Evolutionary conservation across 306 rosid species (phyloP), one percentile per base, ranked within the genome.

Genomic region (Glycine soja): DNA sequence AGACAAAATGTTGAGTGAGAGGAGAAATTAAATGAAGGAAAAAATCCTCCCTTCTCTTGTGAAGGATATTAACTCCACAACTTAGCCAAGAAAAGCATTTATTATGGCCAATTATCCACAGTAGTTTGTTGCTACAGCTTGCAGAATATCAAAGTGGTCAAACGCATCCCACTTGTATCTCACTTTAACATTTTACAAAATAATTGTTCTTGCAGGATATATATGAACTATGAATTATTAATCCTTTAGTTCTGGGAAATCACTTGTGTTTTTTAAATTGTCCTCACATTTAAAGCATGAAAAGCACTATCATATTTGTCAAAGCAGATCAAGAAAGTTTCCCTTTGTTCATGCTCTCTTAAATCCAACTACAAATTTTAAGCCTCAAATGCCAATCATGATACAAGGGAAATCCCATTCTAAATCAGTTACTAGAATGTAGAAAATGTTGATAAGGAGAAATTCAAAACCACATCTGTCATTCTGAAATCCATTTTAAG

Each of bases 141-240:
- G 46, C 46, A 42, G 46, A 42, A 42, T 42, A 42, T 42, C 46
- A 42, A 42, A 42, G 2, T 42, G 46, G 46, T 42, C 46, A 42
- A 42, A 42, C 47, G 36, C 62, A 76, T 47, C 81, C 6, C 34
- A 45, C 59, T 13, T 58, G 30, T 50, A 50, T 45, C 65, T 30
- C 14, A 19, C 74, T 2, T 58, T 19, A 53, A 63, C 13, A 48
- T 43, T 79, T 78, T 9, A 68, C 59, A 68, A 30, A 38, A 38
- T 38, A 24, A 24, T 38, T 38, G 43, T 79, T 71, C 40, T 30
- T n/a, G 7, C 52, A 46, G 30, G 30, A 59, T 14, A 56, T 16
- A 15, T 15, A 3, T 79, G 16, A 56, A 43, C 56, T 50, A 42
- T 68, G 59, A 42, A 66, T 16, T 58, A 70, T 66, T 67, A 24